These are phyloP conservation scores for Chamaenerion angustifolium DNA, from an alignment of 345 rosid species.

Conservation along the genomic window DNA sequence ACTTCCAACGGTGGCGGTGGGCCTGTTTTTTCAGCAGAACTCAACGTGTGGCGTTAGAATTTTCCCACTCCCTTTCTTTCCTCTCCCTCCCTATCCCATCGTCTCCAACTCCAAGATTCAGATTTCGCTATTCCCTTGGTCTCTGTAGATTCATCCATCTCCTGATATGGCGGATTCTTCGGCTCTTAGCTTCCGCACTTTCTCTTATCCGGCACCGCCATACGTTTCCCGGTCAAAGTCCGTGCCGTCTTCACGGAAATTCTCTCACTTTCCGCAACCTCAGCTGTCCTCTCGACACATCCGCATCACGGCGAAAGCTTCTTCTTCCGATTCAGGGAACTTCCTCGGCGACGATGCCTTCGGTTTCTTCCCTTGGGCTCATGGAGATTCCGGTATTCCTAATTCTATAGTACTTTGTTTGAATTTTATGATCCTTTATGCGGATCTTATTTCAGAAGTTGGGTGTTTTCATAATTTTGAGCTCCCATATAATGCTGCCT, in stretches of 20 bases:
- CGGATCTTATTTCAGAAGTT: too few relatives aligned
- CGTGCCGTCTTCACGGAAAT: conserved; percentile 12
- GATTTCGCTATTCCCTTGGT: not conserved
- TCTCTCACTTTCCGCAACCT: conserved; percentile 13
- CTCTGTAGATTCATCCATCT: conserved; percentile 1
- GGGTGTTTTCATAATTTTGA: too few relatives aligned
- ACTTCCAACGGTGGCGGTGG: too few relatives aligned
- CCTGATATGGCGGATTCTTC: conserved; percentile 14
- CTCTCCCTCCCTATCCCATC: not conserved
- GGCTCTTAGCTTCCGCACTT: conserved; percentile 6
- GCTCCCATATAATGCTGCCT: too few relatives aligned
- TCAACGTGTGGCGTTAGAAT: conserved; percentile 15
- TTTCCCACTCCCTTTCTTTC: not conserved
- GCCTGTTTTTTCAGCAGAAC: too few relatives aligned
- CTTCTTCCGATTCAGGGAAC: conserved; percentile 20
- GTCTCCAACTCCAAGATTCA: not conserved
- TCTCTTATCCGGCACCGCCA: conserved; percentile 13
- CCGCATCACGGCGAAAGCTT: conserved; percentile 31
- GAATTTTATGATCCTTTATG: too few relatives aligned
- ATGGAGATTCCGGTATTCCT: conserved; percentile 17
- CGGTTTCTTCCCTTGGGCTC: conserved; percentile 63
- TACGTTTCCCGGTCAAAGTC: conserved; percentile 2
- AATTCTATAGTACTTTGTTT: not conserved
- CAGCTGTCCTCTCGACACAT: conserved; percentile 25
- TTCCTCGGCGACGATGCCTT: conserved; percentile 50